Evolutionary conservation across 208 protist genomes (phyloP).

Genomic region (Wallacemonas sp.): DNA sequence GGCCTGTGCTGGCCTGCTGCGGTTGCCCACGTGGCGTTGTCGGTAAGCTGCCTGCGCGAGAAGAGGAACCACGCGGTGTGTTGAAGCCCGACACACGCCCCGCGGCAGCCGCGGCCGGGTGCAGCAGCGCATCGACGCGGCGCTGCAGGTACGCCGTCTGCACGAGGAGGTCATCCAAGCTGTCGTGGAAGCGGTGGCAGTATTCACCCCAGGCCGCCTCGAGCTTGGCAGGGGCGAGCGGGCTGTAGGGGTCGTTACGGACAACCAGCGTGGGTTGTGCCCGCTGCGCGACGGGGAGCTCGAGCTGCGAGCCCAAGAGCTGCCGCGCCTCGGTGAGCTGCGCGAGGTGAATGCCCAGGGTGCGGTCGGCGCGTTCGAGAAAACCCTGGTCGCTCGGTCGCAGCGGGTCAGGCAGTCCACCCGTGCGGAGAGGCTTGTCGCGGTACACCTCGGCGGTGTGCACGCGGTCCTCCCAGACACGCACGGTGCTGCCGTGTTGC

Average conservation of each 20-base stretch:
- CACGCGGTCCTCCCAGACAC: slow-evolving; percentile 30
- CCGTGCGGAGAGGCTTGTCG: slow-evolving; percentile 31
- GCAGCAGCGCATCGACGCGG: slow-evolving; percentile 19
- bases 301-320: slow-evolving; percentile 19
- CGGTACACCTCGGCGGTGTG: slow-evolving; percentile 33
- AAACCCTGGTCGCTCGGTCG: slow-evolving; percentile 30
- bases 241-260: slow-evolving; percentile 9
- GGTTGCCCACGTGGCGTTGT: slow-evolving; percentile 8
- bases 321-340: slow-evolving; percentile 25
- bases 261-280: slow-evolving; percentile 12
- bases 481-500: slow-evolving; percentile 24
- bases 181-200: slow-evolving; percentile 26
- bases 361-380: slow-evolving; percentile 22
- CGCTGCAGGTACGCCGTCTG: slow-evolving; percentile 21
- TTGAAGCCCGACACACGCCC: not conserved
- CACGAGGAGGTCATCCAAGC: slow-evolving; percentile 18
- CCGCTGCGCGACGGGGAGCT: not conserved
- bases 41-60: not conserved
- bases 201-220: slow-evolving; percentile 24
- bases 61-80: not conserved
- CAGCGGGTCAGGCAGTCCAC: slow-evolving; percentile 29
- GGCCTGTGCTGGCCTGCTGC: not conserved
- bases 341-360: slow-evolving; percentile 13
- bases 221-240: not conserved
- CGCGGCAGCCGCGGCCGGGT: not conserved